phyloP scores from a whole-genome alignment of 2,329 filamentous ascomycete genomes.

The Geosmithia morbida region DNA sequence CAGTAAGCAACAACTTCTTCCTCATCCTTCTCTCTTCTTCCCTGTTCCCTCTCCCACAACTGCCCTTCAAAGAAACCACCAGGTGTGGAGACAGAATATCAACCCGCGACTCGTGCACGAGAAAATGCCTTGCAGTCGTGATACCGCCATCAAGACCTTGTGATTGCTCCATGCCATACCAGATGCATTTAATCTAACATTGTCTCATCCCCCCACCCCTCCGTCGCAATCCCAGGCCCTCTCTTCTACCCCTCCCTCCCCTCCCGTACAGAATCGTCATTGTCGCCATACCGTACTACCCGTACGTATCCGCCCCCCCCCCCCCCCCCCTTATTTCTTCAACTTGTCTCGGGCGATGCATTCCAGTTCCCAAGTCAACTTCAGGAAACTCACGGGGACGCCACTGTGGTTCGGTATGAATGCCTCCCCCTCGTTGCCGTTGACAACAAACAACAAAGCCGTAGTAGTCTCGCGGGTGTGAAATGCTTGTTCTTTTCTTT shows the following conservation, averaged over 20 bases:
- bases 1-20: too few species aligned
- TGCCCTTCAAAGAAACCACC: too few species aligned
- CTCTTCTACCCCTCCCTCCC: background rate
- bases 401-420: background rate
- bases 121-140: too few species aligned
- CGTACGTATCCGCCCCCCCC: too few species aligned
- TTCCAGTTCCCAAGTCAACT: background rate
- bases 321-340: background rate
- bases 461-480: too few species aligned
- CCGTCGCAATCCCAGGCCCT: background rate
- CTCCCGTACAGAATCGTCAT: background rate
- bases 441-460: background rate
- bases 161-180: background rate
- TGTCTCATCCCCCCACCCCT: background rate
- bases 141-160: background rate
- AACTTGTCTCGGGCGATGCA: background rate
- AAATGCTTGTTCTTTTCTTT: too few species aligned
- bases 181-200: background rate
- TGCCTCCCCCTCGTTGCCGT: background rate
- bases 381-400: background rate
- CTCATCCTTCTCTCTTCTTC: too few species aligned
- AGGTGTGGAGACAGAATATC: too few species aligned
- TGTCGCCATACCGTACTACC: too few species aligned
- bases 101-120: too few species aligned
- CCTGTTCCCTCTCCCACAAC: too few species aligned